Evolutionary conservation across 2,329 filamentous ascomycete genomes (phyloP).

Genomic region (Xylaria sp.): DNA sequence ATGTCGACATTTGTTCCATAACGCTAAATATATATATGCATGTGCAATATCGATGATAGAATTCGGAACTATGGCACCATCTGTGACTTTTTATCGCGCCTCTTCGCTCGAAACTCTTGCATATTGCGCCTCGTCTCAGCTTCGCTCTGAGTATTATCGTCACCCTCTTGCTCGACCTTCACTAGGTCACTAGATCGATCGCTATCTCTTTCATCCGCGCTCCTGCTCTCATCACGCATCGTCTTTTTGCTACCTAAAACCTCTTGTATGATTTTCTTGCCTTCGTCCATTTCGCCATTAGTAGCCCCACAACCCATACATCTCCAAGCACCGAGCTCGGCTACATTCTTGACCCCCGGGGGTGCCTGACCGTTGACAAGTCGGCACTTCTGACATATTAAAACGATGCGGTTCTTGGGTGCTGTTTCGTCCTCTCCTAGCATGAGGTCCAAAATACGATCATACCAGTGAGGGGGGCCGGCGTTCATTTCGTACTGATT

Average conservation of each 20-base stretch:
- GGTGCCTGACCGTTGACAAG: slow-evolving; percentile 97
- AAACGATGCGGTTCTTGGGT: slow-evolving; percentile 86
- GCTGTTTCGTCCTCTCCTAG: slow-evolving; percentile 95
- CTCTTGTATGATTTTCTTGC: slow-evolving; percentile 76
- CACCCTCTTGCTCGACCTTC: slow-evolving; percentile 41
- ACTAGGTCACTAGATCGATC: slow-evolving; percentile 42
- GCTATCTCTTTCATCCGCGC: slow-evolving; percentile 40
- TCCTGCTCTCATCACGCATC: slow-evolving; percentile 31
- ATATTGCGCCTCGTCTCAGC: slow-evolving; percentile 30
- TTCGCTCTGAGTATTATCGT: slow-evolving; percentile 38
- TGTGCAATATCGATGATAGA: slow-evolving; percentile 14
- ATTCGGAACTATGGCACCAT: slow-evolving; percentile 40
- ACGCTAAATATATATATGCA: slow-evolving; percentile 4
- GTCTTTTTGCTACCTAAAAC: slow-evolving; percentile 57
- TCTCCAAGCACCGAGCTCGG: slow-evolving; percentile 87
- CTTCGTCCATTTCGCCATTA: slow-evolving; percentile 86
- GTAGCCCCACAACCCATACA: slow-evolving; percentile 84
- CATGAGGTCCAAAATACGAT: slow-evolving; percentile 89
- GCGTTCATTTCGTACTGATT: slow-evolving; percentile 52
- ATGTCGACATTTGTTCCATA: neutral
- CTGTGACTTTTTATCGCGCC: slow-evolving; percentile 44
- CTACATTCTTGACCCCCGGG: slow-evolving; percentile 79
- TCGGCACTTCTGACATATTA: slow-evolving; percentile 85
- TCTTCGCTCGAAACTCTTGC: slow-evolving; percentile 33
- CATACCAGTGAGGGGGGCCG: slow-evolving; percentile 81